A percentile compares a stretch with the other conserved stretches of the same genome.
Conservation (phyloP, 169 alveolate species). For the Cryptosporidium baileyi region DNA sequence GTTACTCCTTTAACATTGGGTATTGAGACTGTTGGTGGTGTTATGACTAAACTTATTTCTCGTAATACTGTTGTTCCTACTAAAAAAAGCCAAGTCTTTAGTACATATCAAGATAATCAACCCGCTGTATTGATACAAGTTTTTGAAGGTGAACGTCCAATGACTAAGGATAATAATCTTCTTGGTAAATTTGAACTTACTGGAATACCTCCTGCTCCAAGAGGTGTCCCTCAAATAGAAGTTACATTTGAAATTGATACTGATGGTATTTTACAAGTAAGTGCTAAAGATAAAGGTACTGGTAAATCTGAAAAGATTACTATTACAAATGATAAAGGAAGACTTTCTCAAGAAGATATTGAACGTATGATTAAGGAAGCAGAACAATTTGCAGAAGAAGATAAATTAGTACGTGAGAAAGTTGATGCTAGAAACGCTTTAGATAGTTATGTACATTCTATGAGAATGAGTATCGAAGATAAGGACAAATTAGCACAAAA, state of each 20-base stretch:
- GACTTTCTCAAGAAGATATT: slow-evolving; percentile 92
- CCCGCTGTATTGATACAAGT: slow-evolving; percentile 93
- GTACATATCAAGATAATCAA: slow-evolving; percentile 94
- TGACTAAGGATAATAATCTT: slow-evolving; percentile 94
- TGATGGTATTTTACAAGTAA: slow-evolving; percentile 92
- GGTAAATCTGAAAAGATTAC: slow-evolving; percentile 92
- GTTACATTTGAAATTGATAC: slow-evolving; percentile 96
- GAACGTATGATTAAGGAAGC: slow-evolving; percentile 95
- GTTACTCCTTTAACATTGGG: slow-evolving; percentile 95
- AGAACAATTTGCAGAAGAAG: slow-evolving; percentile 93
- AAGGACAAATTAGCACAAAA: slow-evolving; percentile 89
- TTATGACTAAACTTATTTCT: slow-evolving; percentile 92
- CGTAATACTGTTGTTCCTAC: slow-evolving; percentile 95
- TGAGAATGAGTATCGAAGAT: slow-evolving; percentile 90
- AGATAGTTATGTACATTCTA: slow-evolving; percentile 89
- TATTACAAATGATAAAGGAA: slow-evolving; percentile 93
- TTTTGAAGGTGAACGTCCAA: slow-evolving; percentile 96
- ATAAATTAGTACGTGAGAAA: slow-evolving; percentile 86
- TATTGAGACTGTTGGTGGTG: slow-evolving; percentile 96
- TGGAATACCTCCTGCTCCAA: slow-evolving; percentile 94
- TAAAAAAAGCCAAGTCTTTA: slow-evolving; percentile 92
- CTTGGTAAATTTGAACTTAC: slow-evolving; percentile 95
- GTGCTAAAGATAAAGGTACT: slow-evolving; percentile 94
- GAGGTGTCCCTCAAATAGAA: slow-evolving; percentile 95
- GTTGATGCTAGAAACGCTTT: slow-evolving; percentile 92